phyloP scores from a whole-genome alignment of 305 asterid species.

The Withania somnifera region DNA sequence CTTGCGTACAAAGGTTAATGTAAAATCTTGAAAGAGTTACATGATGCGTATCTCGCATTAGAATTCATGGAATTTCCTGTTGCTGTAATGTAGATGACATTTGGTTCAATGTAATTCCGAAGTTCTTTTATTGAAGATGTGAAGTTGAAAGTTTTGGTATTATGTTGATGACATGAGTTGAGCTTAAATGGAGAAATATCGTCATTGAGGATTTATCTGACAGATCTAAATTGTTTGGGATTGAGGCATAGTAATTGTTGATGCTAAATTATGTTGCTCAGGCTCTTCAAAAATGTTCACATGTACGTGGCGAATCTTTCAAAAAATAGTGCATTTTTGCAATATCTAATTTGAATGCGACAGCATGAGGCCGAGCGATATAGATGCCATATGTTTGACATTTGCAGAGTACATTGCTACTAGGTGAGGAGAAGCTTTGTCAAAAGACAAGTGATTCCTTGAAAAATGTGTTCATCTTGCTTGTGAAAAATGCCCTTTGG shows the following conservation, averaged over 20 bases:
- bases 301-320: background rate
- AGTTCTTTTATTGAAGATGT: background rate
- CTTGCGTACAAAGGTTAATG: background rate
- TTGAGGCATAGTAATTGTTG: background rate
- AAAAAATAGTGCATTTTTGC: background rate
- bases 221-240: background rate
- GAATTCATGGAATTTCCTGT: background rate
- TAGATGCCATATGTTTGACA: background rate
- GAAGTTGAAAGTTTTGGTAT: background rate
- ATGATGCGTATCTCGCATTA: background rate
- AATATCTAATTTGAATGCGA: background rate
- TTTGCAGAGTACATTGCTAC: background rate
- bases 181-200: background rate
- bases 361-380: background rate
- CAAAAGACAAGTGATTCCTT: background rate
- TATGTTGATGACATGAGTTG: background rate
- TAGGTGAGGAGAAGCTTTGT: background rate
- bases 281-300: background rate
- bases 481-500: background rate
- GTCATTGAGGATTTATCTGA: background rate
- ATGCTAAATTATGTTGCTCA: background rate
- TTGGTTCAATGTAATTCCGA: background rate
- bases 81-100: slow-evolving; percentile 1
- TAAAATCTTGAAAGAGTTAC: slow-evolving; percentile 2
- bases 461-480: background rate